These are phyloP conservation scores for Huntiella moniliformis DNA, from an alignment of 2,329 filamentous ascomycete genomes.

Conservation along the genomic window DNA sequence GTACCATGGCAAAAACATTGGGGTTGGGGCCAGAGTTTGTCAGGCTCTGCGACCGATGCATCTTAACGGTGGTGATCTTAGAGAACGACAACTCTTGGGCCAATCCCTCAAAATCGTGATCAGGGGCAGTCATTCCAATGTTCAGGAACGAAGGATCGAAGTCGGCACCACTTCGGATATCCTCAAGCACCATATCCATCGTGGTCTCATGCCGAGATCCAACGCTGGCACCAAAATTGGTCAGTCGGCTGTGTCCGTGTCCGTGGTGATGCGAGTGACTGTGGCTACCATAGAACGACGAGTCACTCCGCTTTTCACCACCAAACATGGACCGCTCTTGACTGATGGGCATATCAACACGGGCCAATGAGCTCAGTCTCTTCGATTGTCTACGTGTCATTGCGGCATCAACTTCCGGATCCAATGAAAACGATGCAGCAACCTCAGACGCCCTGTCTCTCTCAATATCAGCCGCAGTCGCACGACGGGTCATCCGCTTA, in stretches of 20 bases:
- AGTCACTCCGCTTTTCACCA: conserved; percentile 51
- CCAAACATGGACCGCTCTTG: conserved; percentile 67
- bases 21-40: background rate
- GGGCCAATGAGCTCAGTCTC: conserved; percentile 76
- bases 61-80: conserved; percentile 48
- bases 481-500: conserved; percentile 30
- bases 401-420: conserved; percentile 42
- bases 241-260: conserved; percentile 17
- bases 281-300: conserved; percentile 35
- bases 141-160: conserved; percentile 42
- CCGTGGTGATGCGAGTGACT: background rate
- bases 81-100: conserved; percentile 53
- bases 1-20: conserved; percentile 49
- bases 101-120: conserved; percentile 44
- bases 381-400: conserved; percentile 44
- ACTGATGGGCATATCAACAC: conserved; percentile 70
- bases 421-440: conserved; percentile 47
- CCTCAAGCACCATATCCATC: conserved; percentile 46
- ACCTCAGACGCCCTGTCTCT: conserved; percentile 22
- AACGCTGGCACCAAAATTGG: background rate
- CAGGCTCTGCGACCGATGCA: conserved; percentile 21
- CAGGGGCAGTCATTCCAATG: conserved; percentile 20
- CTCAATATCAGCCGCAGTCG: conserved; percentile 14
- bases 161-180: conserved; percentile 40
- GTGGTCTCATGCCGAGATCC: background rate